Base-by-base conservation (phyloP, 495 filamentous ascomycete species). In the Penicillium coffeae region DNA sequence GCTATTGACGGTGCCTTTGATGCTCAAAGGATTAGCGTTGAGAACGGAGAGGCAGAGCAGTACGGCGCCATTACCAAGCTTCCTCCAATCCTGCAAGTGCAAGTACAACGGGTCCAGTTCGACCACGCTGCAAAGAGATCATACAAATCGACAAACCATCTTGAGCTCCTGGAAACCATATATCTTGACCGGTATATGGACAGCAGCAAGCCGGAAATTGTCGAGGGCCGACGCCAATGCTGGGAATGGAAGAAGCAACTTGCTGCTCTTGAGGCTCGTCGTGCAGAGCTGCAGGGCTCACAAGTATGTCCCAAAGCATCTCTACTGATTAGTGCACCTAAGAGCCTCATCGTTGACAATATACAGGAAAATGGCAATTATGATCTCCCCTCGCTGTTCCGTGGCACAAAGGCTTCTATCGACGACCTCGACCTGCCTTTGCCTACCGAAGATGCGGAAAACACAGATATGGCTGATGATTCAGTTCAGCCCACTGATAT, bases 151-250 rank as follows among this genome's bases (percentile, higher is more conserved):
- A 82, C 84, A 21, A 83, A 90, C 41, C 86, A 87, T 33, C 73
- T 97, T 15, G 71, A 77, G 10, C 77, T 98, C 18, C 78, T 81
- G 14, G 83, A 92, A 42, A 82, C 77, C 2, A 79, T 98, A 25
- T 96, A 86, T 61, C 73, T 98, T 39, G 93, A 97, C 66, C 81
- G 91, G 12, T 98, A 92, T 64, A 85, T 94, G 75, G 87, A 93
- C 41, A 77, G 77, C 2, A 71, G 75, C 22, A 70, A 79, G 21
- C 75, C 78, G 0, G 63, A 74, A 3, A 64, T 93, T 2, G 74
- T 84, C 60, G 58, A 70, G 25, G 73, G 75, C n/a, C 82, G 89
- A 19, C 73, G 80, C 39, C 68, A 85, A 44, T 75, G 75, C 35
- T 96, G 92, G 93, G 71, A 76, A 44, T 82, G 87, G 73, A 88